Percentiles rank a stretch among this genome's conserved stretches.
phyloP scores from a whole-genome alignment of 2,329 filamentous ascomycete species.

The Tolypocladium cylindrosporum region DNA sequence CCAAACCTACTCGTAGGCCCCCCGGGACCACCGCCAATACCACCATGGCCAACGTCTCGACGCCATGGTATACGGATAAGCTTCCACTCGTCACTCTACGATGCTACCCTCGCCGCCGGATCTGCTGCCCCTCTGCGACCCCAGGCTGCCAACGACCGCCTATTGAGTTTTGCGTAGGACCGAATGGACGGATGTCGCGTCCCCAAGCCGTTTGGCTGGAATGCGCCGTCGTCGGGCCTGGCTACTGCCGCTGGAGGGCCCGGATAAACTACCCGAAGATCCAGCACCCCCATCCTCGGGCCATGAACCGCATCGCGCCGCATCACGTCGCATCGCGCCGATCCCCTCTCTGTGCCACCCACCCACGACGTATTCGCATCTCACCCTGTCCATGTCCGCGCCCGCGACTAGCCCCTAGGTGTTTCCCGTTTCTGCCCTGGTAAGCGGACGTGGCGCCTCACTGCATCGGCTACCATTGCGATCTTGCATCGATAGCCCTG shows the following conservation, averaged over 20 bases:
- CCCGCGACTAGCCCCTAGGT: neutral
- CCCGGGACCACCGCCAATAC: neutral
- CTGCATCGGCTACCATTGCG: neutral
- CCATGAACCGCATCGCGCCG: neutral
- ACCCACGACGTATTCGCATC: neutral
- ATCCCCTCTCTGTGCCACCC: neutral
- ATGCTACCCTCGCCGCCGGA: neutral
- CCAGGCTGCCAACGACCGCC: neutral
- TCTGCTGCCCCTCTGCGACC: neutral
- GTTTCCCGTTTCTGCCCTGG: neutral
- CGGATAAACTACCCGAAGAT: neutral
- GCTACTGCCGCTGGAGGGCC: neutral
- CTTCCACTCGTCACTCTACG: neutral
- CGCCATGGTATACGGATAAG: neutral
- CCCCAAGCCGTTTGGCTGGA: neutral
- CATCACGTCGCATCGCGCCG: neutral
- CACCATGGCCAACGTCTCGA: neutral
- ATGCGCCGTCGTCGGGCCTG: neutral
- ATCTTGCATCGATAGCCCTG: neutral
- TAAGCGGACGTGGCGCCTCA: neutral
- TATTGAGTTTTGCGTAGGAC: neutral
- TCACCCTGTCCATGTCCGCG: neutral
- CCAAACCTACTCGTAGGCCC: neutral
- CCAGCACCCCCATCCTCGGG: neutral
- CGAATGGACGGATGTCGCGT: neutral